Evolutionary conservation across 768 basidiomycete species (phyloP).

Genomic region (Termitomyces sp.): DNA sequence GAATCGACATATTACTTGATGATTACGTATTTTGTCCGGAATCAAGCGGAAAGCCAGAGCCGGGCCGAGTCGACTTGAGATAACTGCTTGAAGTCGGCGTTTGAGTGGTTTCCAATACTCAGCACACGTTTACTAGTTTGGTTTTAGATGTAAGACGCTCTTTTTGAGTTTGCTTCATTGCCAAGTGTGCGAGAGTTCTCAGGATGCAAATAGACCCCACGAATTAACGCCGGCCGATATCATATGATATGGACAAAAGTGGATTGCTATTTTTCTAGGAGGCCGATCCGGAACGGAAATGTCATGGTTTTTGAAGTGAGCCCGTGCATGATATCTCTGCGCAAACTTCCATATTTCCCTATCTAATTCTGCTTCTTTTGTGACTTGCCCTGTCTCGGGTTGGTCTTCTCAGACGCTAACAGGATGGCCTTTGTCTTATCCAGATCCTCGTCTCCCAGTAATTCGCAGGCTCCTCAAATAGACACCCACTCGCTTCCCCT

Average conservation of each 20-base stretch:
- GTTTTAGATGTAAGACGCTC: not conserved
- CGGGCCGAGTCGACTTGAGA: not conserved
- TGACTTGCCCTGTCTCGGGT: not conserved
- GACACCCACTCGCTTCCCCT: not conserved
- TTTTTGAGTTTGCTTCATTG: not conserved
- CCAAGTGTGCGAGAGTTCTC: no score
- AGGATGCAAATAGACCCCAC: not conserved
- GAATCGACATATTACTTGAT: not conserved
- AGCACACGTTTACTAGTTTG: not conserved
- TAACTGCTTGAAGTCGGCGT: not conserved
- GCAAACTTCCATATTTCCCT: not conserved
- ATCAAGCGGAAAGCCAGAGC: not conserved
- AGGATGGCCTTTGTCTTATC: conserved; percentile 19
- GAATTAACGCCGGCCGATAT: not conserved
- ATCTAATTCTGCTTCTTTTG: not conserved
- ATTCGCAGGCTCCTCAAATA: conserved; percentile 9
- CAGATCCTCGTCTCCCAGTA: conserved; percentile 13
- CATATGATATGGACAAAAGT: not conserved
- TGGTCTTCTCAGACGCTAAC: conserved; percentile 1
- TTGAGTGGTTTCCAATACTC: no score
- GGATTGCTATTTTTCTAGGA: not conserved
- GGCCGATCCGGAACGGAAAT: not conserved
- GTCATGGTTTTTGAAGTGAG: not conserved
- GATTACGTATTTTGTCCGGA: not conserved
- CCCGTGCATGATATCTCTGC: not conserved